Conservation (phyloP, 140 eudicot genomes). For the Ambrosia hybrid region DNA sequence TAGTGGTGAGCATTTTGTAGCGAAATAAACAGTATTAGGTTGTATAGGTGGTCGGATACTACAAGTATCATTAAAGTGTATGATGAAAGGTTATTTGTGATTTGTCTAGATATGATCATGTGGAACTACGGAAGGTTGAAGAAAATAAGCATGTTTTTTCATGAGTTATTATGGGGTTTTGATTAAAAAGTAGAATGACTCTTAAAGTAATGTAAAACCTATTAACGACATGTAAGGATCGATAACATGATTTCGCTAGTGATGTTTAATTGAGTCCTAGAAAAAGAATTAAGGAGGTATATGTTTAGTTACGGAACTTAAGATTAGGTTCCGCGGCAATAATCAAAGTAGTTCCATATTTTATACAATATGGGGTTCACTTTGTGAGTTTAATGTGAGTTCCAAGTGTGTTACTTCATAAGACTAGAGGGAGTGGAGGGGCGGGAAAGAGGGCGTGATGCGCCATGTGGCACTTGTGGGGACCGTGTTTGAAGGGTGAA, state of each 20-base stretch:
- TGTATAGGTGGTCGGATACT: no score
- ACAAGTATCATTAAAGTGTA: no score
- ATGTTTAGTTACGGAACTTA: neutral
- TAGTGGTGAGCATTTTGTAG: neutral
- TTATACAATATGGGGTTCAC: neutral
- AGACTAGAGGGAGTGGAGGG: no score
- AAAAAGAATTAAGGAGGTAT: no score
- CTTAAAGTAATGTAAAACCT: no score
- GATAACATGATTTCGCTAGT: neutral
- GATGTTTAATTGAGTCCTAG: neutral
- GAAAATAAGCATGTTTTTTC: no score
- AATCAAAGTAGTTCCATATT: no score
- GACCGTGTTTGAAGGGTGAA: no score
- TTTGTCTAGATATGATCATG: neutral
- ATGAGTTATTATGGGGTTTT: neutral
- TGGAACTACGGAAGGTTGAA: neutral
- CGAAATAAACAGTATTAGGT: neutral
- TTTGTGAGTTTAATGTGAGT: neutral
- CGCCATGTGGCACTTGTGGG: no score
- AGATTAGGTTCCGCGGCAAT: neutral
- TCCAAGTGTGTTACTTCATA: neutral
- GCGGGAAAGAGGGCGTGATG: no score
- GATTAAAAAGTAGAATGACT: neutral
- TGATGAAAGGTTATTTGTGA: neutral
- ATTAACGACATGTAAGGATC: neutral